Evolutionary conservation across 345 rosid genomes (phyloP).

Genomic region (Camelina sativa): DNA sequence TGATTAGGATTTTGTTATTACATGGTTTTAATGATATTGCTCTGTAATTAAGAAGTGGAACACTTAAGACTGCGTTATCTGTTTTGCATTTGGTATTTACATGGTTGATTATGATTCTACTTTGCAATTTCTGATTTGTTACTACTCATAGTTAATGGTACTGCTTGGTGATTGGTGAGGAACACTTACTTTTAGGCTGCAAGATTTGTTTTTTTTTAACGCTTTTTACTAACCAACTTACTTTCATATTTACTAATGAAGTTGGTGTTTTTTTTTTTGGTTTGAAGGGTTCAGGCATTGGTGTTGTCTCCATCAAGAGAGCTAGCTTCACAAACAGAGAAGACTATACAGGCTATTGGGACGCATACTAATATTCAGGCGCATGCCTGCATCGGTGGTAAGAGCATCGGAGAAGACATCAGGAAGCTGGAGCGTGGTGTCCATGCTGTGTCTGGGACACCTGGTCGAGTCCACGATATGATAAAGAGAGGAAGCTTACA

Average conservation of each 20-base stretch:
- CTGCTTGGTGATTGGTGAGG: not conserved
- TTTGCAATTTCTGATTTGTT: not conserved
- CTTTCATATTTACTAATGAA: not conserved
- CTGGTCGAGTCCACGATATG: conserved; percentile 97
- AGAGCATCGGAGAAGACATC: conserved; percentile 94
- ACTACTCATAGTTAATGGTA: not conserved
- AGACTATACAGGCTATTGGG: conserved; percentile 77
- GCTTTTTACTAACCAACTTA: not conserved
- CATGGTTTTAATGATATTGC: too few relatives aligned
- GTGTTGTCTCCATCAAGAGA: conserved; percentile 96
- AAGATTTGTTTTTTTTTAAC: not conserved
- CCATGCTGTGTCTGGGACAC: conserved; percentile 90
- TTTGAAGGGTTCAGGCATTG: conserved; percentile 79
- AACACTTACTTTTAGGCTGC: not conserved
- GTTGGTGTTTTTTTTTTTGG: not conserved
- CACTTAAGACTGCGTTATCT: not conserved
- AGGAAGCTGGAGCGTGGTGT: conserved; percentile 63
- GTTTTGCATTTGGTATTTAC: not conserved
- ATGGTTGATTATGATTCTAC: not conserved
- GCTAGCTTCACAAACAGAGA: conserved; percentile 92
- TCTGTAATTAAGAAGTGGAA: not conserved
- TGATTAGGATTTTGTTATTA: too few relatives aligned
- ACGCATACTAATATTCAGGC: conserved; percentile 74
- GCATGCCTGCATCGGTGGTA: conserved; percentile 93
- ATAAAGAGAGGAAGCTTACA: conserved; percentile 93